phyloP scores from a whole-genome alignment of 179 eudicot genomes.

The Vitellaria paradoxa region DNA sequence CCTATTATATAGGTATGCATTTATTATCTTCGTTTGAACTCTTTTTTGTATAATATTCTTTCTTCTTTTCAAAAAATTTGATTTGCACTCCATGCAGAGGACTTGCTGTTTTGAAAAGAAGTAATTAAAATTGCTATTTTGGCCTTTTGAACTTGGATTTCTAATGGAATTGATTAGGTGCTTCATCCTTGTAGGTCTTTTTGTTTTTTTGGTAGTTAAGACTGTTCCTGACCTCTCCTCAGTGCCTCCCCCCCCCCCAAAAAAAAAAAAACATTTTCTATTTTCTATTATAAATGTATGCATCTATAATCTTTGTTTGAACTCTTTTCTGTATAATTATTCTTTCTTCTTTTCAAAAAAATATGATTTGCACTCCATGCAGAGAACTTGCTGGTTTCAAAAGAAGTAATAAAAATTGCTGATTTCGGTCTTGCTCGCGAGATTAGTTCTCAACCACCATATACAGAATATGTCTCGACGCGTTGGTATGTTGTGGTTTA shows the following conservation, averaged over 20 bases:
- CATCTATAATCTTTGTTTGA: not conserved
- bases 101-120: constrained; percentile 72
- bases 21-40: not conserved
- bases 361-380: not conserved
- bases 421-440: constrained; percentile 99
- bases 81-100: constrained; percentile 40
- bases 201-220: no score
- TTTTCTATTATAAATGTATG: no score
- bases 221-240: no score
- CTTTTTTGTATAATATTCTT: not conserved
- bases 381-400: constrained; percentile 88
- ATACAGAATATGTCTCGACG: constrained; percentile 94
- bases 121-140: constrained; percentile 84
- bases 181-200: no score
- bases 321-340: not conserved
- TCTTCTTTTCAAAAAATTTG: not conserved
- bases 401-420: constrained; percentile 75
- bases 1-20: no score
- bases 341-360: not conserved
- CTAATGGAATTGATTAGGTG: no score
- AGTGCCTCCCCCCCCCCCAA: no score
- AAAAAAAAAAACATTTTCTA: no score
- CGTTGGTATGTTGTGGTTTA: constrained; percentile 63
- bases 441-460: constrained; percentile 70
- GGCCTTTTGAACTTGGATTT: constrained; percentile 45